phyloP scores from a whole-genome alignment of 2,329 filamentous ascomycete genomes.

The Calonectria pseudoturangicola region DNA sequence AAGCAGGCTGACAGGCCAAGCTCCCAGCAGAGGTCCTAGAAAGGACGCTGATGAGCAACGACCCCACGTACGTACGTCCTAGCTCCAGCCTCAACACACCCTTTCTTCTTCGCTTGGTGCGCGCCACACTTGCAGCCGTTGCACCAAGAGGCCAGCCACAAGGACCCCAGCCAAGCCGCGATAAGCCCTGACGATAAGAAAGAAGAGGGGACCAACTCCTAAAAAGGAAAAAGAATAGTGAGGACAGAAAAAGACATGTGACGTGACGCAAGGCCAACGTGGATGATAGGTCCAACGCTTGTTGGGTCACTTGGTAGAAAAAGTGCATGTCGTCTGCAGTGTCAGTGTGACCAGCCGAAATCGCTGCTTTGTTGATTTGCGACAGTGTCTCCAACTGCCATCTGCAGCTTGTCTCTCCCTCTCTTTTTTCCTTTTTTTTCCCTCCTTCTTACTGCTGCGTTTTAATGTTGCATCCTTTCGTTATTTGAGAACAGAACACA shows the following conservation, averaged over 20 bases:
- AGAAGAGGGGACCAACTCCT: background rate
- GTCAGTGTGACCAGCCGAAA: constrained; percentile 29
- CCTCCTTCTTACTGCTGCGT: background rate
- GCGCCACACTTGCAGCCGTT: constrained; percentile 41
- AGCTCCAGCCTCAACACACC: constrained; percentile 25
- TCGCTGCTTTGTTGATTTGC: constrained; percentile 3
- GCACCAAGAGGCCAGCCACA: constrained; percentile 18
- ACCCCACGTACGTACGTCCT: constrained; percentile 12
- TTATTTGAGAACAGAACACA: background rate
- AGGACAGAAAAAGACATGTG: constrained; percentile 20
- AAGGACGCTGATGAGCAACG: background rate
- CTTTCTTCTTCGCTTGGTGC: background rate
- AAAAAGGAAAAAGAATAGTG: background rate
- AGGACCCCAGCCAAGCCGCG: background rate
- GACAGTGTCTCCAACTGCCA: constrained; percentile 2
- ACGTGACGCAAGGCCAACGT: constrained; percentile 29
- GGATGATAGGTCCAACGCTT: background rate
- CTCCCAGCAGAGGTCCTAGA: constrained; percentile 22
- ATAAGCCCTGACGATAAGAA: constrained; percentile 13
- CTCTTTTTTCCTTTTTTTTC: too few relatives aligned
- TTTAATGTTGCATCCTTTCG: background rate
- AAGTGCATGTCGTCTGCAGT: constrained; percentile 18
- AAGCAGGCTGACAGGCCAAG: constrained; percentile 35
- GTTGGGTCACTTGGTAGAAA: constrained; percentile 30
- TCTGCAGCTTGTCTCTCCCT: background rate